Evolutionary conservation across 306 rosid genomes (phyloP).

Genomic region (Fagus sylvatica): DNA sequence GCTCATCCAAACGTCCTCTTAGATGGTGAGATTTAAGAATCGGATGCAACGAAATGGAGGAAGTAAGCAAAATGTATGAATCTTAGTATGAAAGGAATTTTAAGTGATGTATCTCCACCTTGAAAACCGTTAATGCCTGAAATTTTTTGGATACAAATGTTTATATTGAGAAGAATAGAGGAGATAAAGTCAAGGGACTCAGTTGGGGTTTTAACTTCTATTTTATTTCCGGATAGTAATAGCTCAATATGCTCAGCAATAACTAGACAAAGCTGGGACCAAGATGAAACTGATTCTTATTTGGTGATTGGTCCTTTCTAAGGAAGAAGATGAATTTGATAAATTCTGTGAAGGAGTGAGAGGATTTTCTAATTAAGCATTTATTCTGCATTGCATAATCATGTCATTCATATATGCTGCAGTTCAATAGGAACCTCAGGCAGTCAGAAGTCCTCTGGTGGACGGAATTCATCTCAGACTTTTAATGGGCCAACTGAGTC

Average conservation of each 20-base stretch:
- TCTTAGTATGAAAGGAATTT: neutral
- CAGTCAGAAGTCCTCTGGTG: slow-evolving; percentile 55
- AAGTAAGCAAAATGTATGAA: neutral
- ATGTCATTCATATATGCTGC: slow-evolving; percentile 20
- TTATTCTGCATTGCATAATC: neutral
- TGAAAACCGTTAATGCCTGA: neutral
- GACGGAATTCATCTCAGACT: slow-evolving; percentile 49
- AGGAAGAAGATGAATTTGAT: neutral
- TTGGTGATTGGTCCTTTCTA: too few relatives aligned
- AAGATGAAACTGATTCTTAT: too few relatives aligned
- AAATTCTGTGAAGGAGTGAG: neutral
- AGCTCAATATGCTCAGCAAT: neutral
- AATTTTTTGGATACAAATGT: neutral
- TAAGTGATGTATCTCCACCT: neutral
- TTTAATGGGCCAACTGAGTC: slow-evolving; percentile 56
- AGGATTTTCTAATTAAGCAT: neutral
- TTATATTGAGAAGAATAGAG: neutral
- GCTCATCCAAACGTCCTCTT: too few relatives aligned
- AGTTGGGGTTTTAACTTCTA: neutral
- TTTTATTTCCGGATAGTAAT: neutral
- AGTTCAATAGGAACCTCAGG: slow-evolving; percentile 51
- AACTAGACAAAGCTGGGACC: neutral
- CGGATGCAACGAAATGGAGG: neutral
- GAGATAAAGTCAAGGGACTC: neutral
- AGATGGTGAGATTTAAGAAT: neutral